A percentile compares a stretch with the other conserved stretches of the same genome.
These are phyloP conservation scores for Leavenworthia alabamica DNA, from an alignment of 345 rosid genomes.

Conservation along the genomic window DNA sequence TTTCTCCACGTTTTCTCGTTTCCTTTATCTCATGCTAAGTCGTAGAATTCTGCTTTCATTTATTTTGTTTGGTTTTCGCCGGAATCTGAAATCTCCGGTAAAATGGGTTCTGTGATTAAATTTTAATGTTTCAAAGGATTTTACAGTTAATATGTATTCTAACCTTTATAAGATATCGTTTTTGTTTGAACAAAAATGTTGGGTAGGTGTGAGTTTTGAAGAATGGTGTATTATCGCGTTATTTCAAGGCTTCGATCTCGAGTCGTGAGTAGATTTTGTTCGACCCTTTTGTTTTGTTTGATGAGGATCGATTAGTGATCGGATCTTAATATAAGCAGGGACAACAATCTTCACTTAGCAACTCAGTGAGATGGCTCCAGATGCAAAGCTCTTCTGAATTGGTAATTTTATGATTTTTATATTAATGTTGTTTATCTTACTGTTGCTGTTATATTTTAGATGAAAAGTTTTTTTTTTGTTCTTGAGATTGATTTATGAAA, in stretches of 20 bases:
- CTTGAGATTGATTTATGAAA: no score
- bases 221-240: constrained; percentile 58
- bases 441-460: not conserved
- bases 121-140: not conserved
- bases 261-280: constrained; percentile 35
- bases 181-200: not conserved
- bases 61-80: not conserved
- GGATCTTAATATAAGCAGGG: constrained; percentile 35
- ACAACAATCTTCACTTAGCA: constrained; percentile 46
- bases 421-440: not conserved
- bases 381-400: constrained; percentile 60
- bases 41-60: not conserved
- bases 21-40: not conserved
- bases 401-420: constrained; percentile 32
- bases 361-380: constrained; percentile 77
- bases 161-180: not conserved
- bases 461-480: not conserved
- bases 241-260: constrained; percentile 61
- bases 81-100: not conserved
- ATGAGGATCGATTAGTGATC: not conserved
- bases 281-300: not conserved
- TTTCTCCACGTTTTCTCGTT: not conserved
- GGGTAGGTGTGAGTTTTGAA: constrained; percentile 18
- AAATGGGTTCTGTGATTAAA: not conserved
- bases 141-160: not conserved